Conservation (phyloP, 1,284 basidiomycete species). For the Boletus sp. region DNA sequence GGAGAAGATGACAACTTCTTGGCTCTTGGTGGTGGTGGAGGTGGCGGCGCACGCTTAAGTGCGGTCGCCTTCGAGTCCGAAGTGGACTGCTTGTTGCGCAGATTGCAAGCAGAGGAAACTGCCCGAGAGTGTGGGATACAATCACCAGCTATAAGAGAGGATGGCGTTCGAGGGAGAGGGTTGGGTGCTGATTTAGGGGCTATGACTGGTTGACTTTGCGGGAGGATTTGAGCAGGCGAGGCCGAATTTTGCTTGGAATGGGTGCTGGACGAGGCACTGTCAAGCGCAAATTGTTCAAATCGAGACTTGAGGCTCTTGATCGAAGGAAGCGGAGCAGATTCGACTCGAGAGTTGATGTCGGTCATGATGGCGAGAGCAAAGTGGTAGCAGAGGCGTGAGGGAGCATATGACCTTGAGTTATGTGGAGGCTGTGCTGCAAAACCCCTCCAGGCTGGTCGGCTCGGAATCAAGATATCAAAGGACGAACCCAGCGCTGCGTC, state of each 20-base stretch:
- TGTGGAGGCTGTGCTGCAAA: slow-evolving; percentile 15
- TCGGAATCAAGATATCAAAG: not conserved
- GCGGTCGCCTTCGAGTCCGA: slow-evolving; percentile 48
- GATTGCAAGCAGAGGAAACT: slow-evolving; percentile 28
- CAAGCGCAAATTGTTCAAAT: slow-evolving; percentile 54
- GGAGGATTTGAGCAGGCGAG: slow-evolving; percentile 18
- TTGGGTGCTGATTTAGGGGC: slow-evolving; percentile 36
- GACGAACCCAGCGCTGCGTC: not conserved
- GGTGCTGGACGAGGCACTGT: slow-evolving; percentile 15
- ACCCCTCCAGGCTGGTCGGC: not conserved
- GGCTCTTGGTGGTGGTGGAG: slow-evolving; percentile 55
- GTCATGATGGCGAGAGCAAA: slow-evolving; percentile 20
- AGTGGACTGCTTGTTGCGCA: slow-evolving; percentile 38
- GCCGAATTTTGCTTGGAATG: slow-evolving; percentile 22
- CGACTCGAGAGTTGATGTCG: slow-evolving; percentile 41
- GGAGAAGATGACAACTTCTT: slow-evolving; percentile 45
- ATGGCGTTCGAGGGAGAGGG: slow-evolving; percentile 46
- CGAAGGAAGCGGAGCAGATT: slow-evolving; percentile 57
- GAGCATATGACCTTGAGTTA: slow-evolving; percentile 11
- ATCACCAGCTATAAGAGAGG: slow-evolving; percentile 41
- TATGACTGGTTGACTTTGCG: slow-evolving; percentile 25
- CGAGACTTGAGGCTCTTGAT: slow-evolving; percentile 68
- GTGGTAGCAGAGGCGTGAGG: not conserved
- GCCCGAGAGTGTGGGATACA: slow-evolving; percentile 22
- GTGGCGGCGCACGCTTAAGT: slow-evolving; percentile 57